These are phyloP conservation scores for Chalciporus piperatus DNA, from an alignment of 768 basidiomycete genomes.

Conservation along the genomic window DNA sequence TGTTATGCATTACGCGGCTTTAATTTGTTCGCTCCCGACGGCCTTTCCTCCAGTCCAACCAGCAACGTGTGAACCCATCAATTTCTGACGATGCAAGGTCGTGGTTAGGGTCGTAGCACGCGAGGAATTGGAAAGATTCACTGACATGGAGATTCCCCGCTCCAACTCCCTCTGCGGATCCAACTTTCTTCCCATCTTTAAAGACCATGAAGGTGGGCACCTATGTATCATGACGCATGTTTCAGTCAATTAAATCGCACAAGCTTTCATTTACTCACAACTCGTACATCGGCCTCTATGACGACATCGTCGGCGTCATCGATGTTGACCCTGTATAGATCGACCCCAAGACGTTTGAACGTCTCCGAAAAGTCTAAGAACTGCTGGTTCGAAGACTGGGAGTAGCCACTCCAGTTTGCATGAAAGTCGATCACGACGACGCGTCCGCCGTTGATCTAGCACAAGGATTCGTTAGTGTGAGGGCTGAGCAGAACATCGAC, in stretches of 20 bases:
- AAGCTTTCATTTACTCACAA: slow-evolving; percentile 39
- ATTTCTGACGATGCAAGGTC: slow-evolving; percentile 10
- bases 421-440: slow-evolving; percentile 24
- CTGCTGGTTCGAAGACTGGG: slow-evolving; percentile 5
- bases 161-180: slow-evolving; percentile 25
- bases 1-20: not conserved
- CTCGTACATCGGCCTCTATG: slow-evolving; percentile 58
- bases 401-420: slow-evolving; percentile 13
- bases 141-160: slow-evolving; percentile 25
- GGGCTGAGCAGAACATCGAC: not conserved
- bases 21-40: not conserved
- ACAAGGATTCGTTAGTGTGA: not conserved
- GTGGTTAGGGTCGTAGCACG: not conserved
- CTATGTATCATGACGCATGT: slow-evolving; percentile 1
- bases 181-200: slow-evolving; percentile 28
- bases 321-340: slow-evolving; percentile 74
- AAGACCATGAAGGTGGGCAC: slow-evolving; percentile 30
- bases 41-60: not conserved
- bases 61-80: slow-evolving; percentile 19
- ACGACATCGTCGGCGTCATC: slow-evolving; percentile 55
- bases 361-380: slow-evolving; percentile 21
- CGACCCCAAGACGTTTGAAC: slow-evolving; percentile 34
- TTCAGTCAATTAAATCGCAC: not conserved
- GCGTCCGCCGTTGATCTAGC: slow-evolving; percentile 27
- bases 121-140: slow-evolving; percentile 7